phyloP scores from a whole-genome alignment of 805 yeast species.

The Starmerella ratchasimensis region DNA sequence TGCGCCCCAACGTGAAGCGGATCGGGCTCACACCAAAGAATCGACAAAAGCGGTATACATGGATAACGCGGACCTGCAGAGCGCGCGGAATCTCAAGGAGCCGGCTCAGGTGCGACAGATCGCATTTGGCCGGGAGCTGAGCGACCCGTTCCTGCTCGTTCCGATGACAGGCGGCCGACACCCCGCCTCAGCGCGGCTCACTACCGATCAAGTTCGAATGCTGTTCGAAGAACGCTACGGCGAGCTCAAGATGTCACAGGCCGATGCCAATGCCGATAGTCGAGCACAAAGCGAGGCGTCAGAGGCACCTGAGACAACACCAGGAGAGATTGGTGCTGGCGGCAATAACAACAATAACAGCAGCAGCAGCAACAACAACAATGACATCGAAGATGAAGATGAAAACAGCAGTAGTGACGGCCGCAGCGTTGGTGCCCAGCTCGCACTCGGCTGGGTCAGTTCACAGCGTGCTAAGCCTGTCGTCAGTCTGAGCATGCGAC shows the following conservation, averaged over 20 bases:
- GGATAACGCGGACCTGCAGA: conserved; percentile 28
- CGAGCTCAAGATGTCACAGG: background rate
- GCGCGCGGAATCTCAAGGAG: conserved; percentile 27
- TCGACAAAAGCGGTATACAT: conserved; percentile 22
- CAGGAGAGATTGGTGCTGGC: background rate
- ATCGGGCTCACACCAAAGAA: too few species aligned
- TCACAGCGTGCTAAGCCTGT: conserved; percentile 7
- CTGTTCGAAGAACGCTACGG: background rate
- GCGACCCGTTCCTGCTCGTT: conserved; percentile 21
- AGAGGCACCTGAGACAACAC: background rate
- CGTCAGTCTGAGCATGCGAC: conserved; percentile 6
- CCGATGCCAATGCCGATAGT: background rate
- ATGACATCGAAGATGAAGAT: too few species aligned
- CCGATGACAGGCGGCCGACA: conserved; percentile 30
- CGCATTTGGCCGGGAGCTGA: conserved; percentile 4
- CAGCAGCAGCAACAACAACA: background rate
- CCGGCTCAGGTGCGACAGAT: conserved; percentile 30
- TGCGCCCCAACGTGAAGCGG: too few species aligned
- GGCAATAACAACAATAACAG: background rate
- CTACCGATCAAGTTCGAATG: conserved; percentile 7
- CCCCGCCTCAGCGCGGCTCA: conserved; percentile 18
- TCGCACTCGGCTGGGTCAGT: conserved; percentile 28
- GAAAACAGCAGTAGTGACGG: too few species aligned
- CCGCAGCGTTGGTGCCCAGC: conserved; percentile 17
- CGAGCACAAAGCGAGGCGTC: background rate